Evolutionary conservation across 345 rosid genomes (phyloP).

Genomic region (Theobroma cacao): DNA sequence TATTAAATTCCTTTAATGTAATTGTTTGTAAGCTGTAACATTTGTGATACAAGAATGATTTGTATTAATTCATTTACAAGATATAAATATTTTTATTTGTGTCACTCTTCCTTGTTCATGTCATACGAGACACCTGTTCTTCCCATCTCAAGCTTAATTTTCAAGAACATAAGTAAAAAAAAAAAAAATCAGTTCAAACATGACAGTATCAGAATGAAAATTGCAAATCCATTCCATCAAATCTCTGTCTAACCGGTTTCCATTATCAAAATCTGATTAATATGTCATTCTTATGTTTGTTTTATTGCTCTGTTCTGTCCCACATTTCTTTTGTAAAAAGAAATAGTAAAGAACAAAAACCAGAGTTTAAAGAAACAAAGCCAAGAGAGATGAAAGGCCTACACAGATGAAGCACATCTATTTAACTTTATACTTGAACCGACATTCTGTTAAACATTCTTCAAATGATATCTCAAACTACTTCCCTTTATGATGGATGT

Average conservation of each 20-base stretch:
- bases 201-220: not conserved
- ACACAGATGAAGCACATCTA: not conserved
- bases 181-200: too few species aligned
- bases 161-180: too few species aligned
- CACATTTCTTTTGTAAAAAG: not conserved
- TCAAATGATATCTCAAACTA: constrained; percentile 3
- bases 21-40: constrained; percentile 25
- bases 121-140: not conserved
- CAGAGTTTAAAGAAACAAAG: not conserved
- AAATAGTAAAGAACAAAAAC: not conserved
- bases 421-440: not conserved
- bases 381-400: not conserved
- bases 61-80: not conserved
- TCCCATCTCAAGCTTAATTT: too few species aligned
- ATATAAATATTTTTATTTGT: not conserved
- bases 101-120: not conserved
- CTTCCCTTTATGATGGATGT: not conserved
- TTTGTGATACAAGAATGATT: not conserved
- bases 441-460: constrained; percentile 9
- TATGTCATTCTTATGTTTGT: not conserved
- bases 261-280: not conserved
- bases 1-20: not conserved
- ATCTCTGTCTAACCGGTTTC: too few species aligned
- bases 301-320: not conserved
- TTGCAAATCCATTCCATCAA: not conserved